These are phyloP conservation scores for Kwoniella newhampshirensis DNA, from an alignment of 768 basidiomycete genomes.

Conservation along the genomic window DNA sequence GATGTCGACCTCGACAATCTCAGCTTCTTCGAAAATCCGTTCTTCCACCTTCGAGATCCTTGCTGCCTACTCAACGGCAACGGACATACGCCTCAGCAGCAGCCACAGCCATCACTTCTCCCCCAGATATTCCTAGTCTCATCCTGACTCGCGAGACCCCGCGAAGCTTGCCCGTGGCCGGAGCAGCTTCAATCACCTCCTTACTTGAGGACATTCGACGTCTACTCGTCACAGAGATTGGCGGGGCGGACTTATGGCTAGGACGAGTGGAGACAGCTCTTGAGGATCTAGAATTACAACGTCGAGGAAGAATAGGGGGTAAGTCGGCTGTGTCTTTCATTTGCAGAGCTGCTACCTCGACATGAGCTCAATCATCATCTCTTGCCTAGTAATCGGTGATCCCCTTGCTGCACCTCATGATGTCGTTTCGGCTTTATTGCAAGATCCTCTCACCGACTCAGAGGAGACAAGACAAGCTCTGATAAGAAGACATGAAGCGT, in stretches of 20 bases:
- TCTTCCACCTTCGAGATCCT: neutral
- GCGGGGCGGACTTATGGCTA: constrained; percentile 37
- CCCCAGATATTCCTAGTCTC: neutral
- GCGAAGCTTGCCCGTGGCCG: neutral
- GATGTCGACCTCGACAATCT: too few relatives aligned
- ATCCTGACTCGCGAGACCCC: neutral
- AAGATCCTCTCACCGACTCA: constrained; percentile 42
- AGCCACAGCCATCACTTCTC: constrained; percentile 9
- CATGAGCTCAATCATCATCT: neutral
- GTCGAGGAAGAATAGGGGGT: constrained; percentile 23
- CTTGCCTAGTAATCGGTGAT: constrained; percentile 34
- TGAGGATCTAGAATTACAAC: constrained; percentile 13
- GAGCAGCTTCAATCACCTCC: too few relatives aligned
- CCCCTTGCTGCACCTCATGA: constrained; percentile 28
- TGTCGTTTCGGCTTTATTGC: constrained; percentile 41
- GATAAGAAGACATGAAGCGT: constrained; percentile 20
- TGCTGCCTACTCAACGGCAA: neutral
- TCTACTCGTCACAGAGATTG: constrained; percentile 35
- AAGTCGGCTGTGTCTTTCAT: neutral
- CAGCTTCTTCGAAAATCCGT: neutral
- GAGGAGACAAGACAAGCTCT: constrained; percentile 21
- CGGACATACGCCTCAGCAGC: constrained; percentile 10
- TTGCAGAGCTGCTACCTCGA: neutral
- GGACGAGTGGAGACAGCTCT: constrained; percentile 23
- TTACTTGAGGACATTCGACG: constrained; percentile 15